Percentiles rank a stretch among this genome's conserved stretches.
phyloP scores from a whole-genome alignment of 345 rosid species.

The Rhizophora apiculata region DNA sequence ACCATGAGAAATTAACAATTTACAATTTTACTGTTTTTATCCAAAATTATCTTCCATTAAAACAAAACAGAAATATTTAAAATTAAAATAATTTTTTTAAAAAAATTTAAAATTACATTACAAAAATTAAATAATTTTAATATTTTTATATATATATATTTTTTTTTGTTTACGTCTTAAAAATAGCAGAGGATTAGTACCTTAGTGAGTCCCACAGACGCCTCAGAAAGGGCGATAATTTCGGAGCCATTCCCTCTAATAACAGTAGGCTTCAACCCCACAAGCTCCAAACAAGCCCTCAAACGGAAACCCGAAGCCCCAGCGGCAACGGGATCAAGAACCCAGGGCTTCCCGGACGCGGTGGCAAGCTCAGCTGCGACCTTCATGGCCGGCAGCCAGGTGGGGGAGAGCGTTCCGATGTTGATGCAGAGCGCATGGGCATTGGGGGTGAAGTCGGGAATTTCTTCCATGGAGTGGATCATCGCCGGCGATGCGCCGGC shows the following conservation, averaged over 20 bases:
- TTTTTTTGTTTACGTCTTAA: too few species aligned
- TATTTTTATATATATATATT: too few species aligned
- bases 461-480: slow-evolving; percentile 65
- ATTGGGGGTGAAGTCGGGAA: slow-evolving; percentile 78
- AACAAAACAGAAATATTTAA: too few species aligned
- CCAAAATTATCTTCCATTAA: too few species aligned
- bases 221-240: slow-evolving; percentile 62
- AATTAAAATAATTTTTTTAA: too few species aligned
- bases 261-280: slow-evolving; percentile 57
- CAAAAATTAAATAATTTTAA: too few species aligned
- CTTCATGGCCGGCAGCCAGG: slow-evolving; percentile 80
- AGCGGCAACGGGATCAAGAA: slow-evolving; percentile 91
- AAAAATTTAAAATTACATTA: too few species aligned
- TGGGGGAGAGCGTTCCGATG: slow-evolving; percentile 67
- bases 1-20: too few species aligned
- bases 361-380: slow-evolving; percentile 52
- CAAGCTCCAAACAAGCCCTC: slow-evolving; percentile 67
- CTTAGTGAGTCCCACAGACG: slow-evolving; percentile 54
- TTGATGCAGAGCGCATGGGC: slow-evolving; percentile 63
- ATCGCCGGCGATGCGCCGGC: slow-evolving; percentile 96
- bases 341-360: slow-evolving; percentile 65
- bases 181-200: slow-evolving; percentile 19
- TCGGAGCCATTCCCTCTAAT: slow-evolving; percentile 89
- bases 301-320: slow-evolving; percentile 71
- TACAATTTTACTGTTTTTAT: too few species aligned